phyloP scores from a whole-genome alignment of 2,329 filamentous ascomycete species.

The Scleromitrula shiraiana region DNA sequence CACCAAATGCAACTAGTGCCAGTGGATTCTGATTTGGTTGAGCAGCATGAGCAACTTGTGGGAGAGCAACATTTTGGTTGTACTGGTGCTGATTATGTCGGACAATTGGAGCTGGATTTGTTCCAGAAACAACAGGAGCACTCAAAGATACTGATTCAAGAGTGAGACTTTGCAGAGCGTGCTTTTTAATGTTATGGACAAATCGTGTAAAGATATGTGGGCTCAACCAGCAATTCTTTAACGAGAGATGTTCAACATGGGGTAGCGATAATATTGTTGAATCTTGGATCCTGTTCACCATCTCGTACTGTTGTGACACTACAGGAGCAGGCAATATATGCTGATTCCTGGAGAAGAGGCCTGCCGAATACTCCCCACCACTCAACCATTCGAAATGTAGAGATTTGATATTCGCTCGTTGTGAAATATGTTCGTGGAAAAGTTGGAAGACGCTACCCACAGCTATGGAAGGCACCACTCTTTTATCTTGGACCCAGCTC shows the following conservation, averaged over 20 bases:
- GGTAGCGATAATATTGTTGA: conserved; percentile 42
- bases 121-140: conserved; percentile 32
- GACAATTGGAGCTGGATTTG: conserved; percentile 15
- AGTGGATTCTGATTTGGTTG: too few relatives aligned
- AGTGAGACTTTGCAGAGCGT: conserved; percentile 43
- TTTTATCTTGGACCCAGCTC: conserved; percentile 40
- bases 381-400: conserved; percentile 59
- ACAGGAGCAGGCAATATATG: conserved; percentile 55
- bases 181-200: conserved; percentile 39
- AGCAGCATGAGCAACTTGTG: too few relatives aligned
- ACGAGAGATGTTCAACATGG: conserved; percentile 48
- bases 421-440: conserved; percentile 42
- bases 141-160: conserved; percentile 60
- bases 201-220: conserved; percentile 49
- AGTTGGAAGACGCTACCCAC: conserved; percentile 44
- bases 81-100: conserved; percentile 3
- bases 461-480: conserved; percentile 43
- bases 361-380: conserved; percentile 59
- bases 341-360: conserved; percentile 52
- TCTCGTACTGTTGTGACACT: conserved; percentile 29
- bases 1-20: too few relatives aligned
- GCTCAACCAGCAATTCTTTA: conserved; percentile 63
- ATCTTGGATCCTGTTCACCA: conserved; percentile 23
- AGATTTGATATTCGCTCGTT: conserved; percentile 42
- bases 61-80: not conserved